Evolutionary conservation across 768 basidiomycete genomes (phyloP), one percentile per base, ranked within the genome.

Genomic region (Sistotremastrum suecicum): DNA sequence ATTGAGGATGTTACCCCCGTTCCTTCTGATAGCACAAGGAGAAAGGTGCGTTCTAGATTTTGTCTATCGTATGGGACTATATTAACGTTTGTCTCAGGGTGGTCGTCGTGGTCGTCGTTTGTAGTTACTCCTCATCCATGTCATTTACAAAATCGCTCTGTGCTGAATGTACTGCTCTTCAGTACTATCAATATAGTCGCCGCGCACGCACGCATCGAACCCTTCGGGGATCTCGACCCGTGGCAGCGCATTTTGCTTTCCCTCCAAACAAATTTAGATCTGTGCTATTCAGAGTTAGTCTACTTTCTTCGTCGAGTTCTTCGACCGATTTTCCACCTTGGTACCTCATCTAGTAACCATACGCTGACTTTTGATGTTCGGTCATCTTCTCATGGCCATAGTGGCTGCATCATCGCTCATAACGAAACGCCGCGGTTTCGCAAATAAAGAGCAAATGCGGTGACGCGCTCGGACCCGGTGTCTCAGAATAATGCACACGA

Each of bases 61-160:
- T 5, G 44, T 34, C 29, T 43, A 32, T 20, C 29, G 11, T 45
- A 20, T 37, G 37, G 50, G n/a, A 50, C 43, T 37, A 31, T 28
- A 46, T 48, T 10, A 4, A 32, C 47, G 31, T 37, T 42, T 10
- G 35, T 39, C 47, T 8, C 52, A 90, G 91, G 92, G 91, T 80
- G 91, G 91, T 90, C 87, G 91, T 56, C 89, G 91, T 70, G 91
- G 91, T 87, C 85, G 91, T 59, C 88, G 91, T 83, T 76, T 94
- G 58, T 86, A 64, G 67, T 63, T 43, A 41, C 43, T 34, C 48
- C 39, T 43, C 47, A 36, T 47, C 10, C 38, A 8, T 36, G 43
- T 11, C 35, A 11, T 35, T 35, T 37, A 48, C 42, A 48, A 44
- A 38, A 7, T 46, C 37, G 33, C 11, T 11, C 37, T 5, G 28